Evolutionary conservation across 2,329 filamentous ascomycete genomes (phyloP).

Genomic region (Xylariaceae sp.): DNA sequence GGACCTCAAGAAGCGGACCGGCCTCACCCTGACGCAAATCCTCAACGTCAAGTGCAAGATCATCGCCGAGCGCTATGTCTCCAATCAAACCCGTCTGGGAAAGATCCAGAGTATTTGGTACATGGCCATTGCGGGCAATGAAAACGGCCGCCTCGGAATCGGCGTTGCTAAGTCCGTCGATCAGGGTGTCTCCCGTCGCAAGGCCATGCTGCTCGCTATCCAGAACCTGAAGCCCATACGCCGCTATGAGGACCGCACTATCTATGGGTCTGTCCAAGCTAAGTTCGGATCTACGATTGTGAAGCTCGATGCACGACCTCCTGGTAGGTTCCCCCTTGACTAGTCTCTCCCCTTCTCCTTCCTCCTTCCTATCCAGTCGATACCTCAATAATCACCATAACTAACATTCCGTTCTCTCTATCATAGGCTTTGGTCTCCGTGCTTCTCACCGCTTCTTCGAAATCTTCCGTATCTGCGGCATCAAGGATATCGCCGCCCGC

Average conservation of each 20-base stretch:
- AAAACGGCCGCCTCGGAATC: constrained; percentile 78
- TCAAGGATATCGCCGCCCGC: constrained; percentile 78
- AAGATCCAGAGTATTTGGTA: constrained; percentile 78
- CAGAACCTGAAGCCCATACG: constrained; percentile 90
- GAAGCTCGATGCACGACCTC: constrained; percentile 75
- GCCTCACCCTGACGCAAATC: constrained; percentile 51
- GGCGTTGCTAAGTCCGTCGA: constrained; percentile 88
- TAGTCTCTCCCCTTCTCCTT: constrained; percentile 1
- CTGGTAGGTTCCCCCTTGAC: constrained; percentile 59
- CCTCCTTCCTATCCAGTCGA: too few species aligned
- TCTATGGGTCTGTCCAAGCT: constrained; percentile 75
- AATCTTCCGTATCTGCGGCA: constrained; percentile 82
- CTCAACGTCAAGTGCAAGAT: constrained; percentile 61
- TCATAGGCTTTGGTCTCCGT: constrained; percentile 83
- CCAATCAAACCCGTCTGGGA: constrained; percentile 93
- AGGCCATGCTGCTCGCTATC: constrained; percentile 78
- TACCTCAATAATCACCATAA: background rate
- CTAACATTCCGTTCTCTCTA: constrained; percentile 5
- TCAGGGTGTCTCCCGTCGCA: constrained; percentile 58
- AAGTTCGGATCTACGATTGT: constrained; percentile 90
- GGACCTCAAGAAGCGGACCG: constrained; percentile 52
- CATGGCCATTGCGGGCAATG: constrained; percentile 81
- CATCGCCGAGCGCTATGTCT: constrained; percentile 69
- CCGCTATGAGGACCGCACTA: constrained; percentile 87
- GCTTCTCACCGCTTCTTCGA: constrained; percentile 91